These are phyloP conservation scores for Sphagnurus paluster DNA, from an alignment of 1,284 basidiomycete species.

Conservation along the genomic window DNA sequence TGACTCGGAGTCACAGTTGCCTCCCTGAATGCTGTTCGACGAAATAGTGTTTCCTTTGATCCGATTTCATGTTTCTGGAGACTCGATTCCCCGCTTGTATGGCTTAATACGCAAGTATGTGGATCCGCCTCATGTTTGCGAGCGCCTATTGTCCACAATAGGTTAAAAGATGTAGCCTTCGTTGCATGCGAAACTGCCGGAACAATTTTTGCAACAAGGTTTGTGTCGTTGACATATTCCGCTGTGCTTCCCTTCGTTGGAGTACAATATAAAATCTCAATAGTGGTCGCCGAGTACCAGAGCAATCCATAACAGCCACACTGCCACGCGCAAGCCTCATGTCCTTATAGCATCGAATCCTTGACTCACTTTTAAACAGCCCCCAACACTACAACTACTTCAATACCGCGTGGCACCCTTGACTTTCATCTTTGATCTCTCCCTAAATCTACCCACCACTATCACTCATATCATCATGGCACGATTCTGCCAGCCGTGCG, in stretches of 20 bases:
- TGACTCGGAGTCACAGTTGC: too few relatives aligned
- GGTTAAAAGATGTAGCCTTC: too few relatives aligned
- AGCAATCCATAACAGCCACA: neutral
- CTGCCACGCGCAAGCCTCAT: constrained; percentile 3
- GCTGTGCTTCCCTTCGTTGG: neutral
- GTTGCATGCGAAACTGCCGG: too few relatives aligned
- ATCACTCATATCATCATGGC: constrained; percentile 4
- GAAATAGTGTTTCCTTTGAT: neutral
- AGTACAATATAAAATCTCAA: neutral
- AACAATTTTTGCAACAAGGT: too few relatives aligned
- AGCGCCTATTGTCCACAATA: too few relatives aligned
- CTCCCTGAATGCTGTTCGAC: too few relatives aligned
- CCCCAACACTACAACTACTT: neutral
- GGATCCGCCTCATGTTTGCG: too few relatives aligned
- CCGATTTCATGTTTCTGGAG: too few relatives aligned
- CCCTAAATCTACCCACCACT: too few relatives aligned
- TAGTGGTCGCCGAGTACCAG: neutral
- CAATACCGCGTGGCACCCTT: neutral
- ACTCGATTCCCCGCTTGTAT: too few relatives aligned
- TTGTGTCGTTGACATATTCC: too few relatives aligned
- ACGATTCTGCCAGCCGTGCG: neutral
- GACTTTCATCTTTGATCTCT: neutral
- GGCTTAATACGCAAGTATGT: too few relatives aligned
- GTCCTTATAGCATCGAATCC: neutral
- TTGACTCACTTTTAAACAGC: constrained; percentile 1